Evolutionary conservation across 768 basidiomycete species (phyloP).

Genomic region (Phanerochaete sordida): DNA sequence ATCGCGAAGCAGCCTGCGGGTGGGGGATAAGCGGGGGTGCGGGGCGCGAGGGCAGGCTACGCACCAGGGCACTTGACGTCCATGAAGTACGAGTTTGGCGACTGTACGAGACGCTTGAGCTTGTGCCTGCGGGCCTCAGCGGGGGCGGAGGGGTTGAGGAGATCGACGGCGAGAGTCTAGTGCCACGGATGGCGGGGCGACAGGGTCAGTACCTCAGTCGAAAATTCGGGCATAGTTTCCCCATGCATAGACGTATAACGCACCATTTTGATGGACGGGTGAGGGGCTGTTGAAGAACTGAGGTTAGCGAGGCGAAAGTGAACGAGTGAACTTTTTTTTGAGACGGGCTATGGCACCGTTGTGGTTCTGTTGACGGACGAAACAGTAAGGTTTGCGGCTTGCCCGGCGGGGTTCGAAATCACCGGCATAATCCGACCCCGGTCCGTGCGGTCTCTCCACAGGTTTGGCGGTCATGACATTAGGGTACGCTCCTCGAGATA

Average conservation of each 20-base stretch:
- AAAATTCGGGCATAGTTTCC: slow-evolving; percentile 10
- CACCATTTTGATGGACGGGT: slow-evolving; percentile 23
- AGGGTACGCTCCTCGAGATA: too few species aligned
- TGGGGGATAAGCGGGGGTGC: not conserved
- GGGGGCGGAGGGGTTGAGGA: slow-evolving; percentile 92
- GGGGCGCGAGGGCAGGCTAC: slow-evolving; percentile 17
- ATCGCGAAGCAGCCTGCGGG: slow-evolving; percentile 82
- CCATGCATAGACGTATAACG: slow-evolving; percentile 6
- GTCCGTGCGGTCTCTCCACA: too few species aligned
- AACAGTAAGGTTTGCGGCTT: slow-evolving; percentile 13
- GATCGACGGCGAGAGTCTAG: slow-evolving; percentile 94
- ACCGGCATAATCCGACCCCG: not conserved
- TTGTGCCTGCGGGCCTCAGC: slow-evolving; percentile 91
- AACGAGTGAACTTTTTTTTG: slow-evolving; percentile 21
- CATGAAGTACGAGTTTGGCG: slow-evolving; percentile 99
- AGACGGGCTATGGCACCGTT: slow-evolving; percentile 18
- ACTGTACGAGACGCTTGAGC: slow-evolving; percentile 98
- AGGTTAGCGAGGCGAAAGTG: slow-evolving; percentile 16
- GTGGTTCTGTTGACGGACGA: slow-evolving; percentile 5
- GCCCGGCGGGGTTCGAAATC: slow-evolving; percentile 10
- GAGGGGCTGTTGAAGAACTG: slow-evolving; percentile 13
- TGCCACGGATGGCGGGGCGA: not conserved
- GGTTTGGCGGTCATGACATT: too few species aligned
- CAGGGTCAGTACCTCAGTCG: not conserved
- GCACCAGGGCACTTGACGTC: slow-evolving; percentile 97